phyloP scores from a whole-genome alignment of 2,329 filamentous ascomycete species.

The Diaporthe vaccinii region DNA sequence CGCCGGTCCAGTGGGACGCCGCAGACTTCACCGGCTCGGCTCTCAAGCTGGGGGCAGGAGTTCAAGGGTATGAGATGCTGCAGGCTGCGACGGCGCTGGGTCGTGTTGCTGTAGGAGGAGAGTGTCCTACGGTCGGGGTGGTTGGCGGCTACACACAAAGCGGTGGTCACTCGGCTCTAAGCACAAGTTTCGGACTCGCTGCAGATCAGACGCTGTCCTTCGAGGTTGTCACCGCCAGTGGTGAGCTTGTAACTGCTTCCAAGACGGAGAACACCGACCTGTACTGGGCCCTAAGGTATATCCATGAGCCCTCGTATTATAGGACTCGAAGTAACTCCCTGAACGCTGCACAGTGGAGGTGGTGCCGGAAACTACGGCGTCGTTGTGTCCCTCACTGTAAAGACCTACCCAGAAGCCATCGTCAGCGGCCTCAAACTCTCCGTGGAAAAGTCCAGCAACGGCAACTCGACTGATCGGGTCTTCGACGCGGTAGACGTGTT shows the following conservation, averaged over 20 bases:
- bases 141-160: slow-evolving; percentile 61
- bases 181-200: slow-evolving; percentile 62
- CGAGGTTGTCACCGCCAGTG: slow-evolving; percentile 62
- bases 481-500: slow-evolving; percentile 45
- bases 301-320: background rate
- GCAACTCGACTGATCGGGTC: slow-evolving; percentile 39
- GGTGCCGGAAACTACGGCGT: slow-evolving; percentile 55
- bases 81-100: slow-evolving; percentile 60
- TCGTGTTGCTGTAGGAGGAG: slow-evolving; percentile 48
- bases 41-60: slow-evolving; percentile 67
- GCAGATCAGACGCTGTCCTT: slow-evolving; percentile 63
- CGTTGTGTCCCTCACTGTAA: slow-evolving; percentile 48
- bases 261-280: slow-evolving; percentile 59
- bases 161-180: slow-evolving; percentile 68
- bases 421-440: slow-evolving; percentile 44
- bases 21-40: slow-evolving; percentile 60
- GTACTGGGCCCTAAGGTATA: slow-evolving; percentile 60
- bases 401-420: slow-evolving; percentile 43
- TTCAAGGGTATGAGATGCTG: slow-evolving; percentile 66
- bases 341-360: too few species aligned
- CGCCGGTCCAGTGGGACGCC: slow-evolving; percentile 28
- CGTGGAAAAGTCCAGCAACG: slow-evolving; percentile 38
- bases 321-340: too few species aligned
- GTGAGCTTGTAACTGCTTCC: slow-evolving; percentile 56
- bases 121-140: slow-evolving; percentile 61